Percentiles rank a stretch among this genome's conserved stretches.
phyloP scores from a whole-genome alignment of 225 moss, liverwort and hornwort species.

The Bryum argenteum region DNA sequence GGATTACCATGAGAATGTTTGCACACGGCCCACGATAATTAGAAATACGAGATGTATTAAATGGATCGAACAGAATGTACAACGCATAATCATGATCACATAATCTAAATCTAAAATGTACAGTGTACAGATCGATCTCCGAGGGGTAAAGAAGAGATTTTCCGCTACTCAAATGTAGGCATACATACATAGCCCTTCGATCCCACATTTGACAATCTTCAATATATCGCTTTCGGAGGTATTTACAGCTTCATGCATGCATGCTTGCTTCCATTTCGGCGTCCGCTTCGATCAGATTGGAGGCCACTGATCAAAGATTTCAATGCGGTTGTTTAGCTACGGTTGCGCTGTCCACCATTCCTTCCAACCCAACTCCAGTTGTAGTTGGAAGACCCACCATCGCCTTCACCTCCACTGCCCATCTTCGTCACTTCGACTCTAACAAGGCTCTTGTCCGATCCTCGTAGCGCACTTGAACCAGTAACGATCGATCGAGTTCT shows the following conservation, averaged over 20 bases:
- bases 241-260: not conserved
- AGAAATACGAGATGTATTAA: not conserved
- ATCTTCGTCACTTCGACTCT: not conserved
- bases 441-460: not conserved
- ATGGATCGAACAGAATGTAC: not conserved
- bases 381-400: slow-evolving; percentile 19
- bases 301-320: too few species aligned
- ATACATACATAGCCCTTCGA: too few species aligned
- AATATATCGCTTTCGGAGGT: not conserved
- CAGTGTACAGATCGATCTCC: too few species aligned
- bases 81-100: not conserved
- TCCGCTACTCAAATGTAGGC: too few species aligned
- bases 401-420: slow-evolving; percentile 13
- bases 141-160: too few species aligned
- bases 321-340: not conserved
- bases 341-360: slow-evolving; percentile 1
- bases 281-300: too few species aligned
- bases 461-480: not conserved
- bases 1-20: too few species aligned
- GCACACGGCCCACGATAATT: too few species aligned
- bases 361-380: slow-evolving; percentile 16
- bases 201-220: not conserved
- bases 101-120: not conserved
- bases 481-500: too few species aligned
- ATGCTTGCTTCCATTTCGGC: not conserved